Base-by-base conservation (phyloP, 108 stramenopile species). In the Nannochloropsis salina region DNA sequence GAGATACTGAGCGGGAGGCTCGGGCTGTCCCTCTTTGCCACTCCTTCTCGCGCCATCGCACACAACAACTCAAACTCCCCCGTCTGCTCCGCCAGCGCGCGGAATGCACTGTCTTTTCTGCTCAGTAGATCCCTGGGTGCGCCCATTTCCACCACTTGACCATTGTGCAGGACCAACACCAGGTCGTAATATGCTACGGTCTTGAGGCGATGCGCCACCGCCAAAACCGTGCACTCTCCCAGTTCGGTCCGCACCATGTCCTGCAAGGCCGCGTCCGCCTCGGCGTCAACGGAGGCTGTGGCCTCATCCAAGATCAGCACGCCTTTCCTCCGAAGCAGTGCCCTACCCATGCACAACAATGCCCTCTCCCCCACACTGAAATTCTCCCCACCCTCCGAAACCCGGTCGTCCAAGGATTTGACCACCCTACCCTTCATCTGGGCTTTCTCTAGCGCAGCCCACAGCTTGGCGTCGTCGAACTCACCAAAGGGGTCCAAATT, bases 261-360 rank as follows among this genome's bases (percentile, higher is more conserved):
- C 87, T 87, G 41, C 10, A 31, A 20, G 10, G 18, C 10, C 11
- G 22, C 40, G 44, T 94, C 92, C 11, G 44, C 47, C 4, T 95
- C 90, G 80, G 97, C 92, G 9, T 96, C 96, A 61, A 98, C 95
- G 80, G 89, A 91, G 1, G 95, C 95, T 1, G 96, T 96, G 6
- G 97, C 97, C 90, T 98, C 97, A 89, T 98, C 97, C 94, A 96
- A 93, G 20, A 98, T 92, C 41, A 97, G 88, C 80, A 20, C 18
- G 20, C 22, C 80, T 81, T 21, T 81, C 82, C 94, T 94, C 12
- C 89, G 85, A 1, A 98, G 88, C 90, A 96, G 88, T 2, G 96
- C 96, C n/a, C 97, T 89, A 6, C 94, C 96, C 86, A 98, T 93
- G 42, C 95, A 95, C 5, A 98, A 86, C 2, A 98, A 92, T 87